Conservation (phyloP, 371 early-diverging fungal genomes). For the Mortierella sp. region DNA sequence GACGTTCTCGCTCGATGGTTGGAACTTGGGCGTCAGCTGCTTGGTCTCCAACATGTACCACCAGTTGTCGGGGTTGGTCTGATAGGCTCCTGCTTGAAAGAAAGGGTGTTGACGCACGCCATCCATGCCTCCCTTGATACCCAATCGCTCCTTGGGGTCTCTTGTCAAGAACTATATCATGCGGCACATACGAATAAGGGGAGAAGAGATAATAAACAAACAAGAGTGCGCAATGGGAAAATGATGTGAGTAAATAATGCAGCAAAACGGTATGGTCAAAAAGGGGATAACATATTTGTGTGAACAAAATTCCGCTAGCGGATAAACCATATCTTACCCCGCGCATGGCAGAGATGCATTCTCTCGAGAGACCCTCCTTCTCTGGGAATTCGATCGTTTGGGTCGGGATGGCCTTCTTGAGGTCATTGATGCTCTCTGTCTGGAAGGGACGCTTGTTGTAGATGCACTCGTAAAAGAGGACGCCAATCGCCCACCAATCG, state of each 20-base stretch:
- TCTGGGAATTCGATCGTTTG: constrained; percentile 70
- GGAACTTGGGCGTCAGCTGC: constrained; percentile 58
- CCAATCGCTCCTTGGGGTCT: constrained; percentile 41
- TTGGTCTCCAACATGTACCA: constrained; percentile 56
- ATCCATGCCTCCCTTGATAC: constrained; percentile 44
- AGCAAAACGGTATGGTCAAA: neutral
- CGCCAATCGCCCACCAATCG: constrained; percentile 97
- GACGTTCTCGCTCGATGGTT: constrained; percentile 68
- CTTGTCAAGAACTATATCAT: constrained; percentile 41
- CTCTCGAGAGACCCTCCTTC: constrained; percentile 67
- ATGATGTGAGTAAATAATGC: neutral
- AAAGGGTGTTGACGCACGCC: constrained; percentile 50
- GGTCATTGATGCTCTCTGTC: constrained; percentile 63
- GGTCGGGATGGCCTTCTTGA: constrained; percentile 68
- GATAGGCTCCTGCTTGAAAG: constrained; percentile 45
- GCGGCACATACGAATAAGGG: no score
- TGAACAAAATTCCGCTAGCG: no score
- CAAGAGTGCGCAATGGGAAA: neutral
- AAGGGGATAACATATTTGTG: no score
- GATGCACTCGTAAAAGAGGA: constrained; percentile 81
- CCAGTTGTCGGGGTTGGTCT: constrained; percentile 48
- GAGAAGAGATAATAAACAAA: neutral
- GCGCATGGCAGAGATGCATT: constrained; percentile 73
- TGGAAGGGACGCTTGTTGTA: constrained; percentile 75
- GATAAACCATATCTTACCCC: constrained; percentile 65